Conservation (phyloP, 768 basidiomycete genomes). For the Boletus barrowsii region DNA sequence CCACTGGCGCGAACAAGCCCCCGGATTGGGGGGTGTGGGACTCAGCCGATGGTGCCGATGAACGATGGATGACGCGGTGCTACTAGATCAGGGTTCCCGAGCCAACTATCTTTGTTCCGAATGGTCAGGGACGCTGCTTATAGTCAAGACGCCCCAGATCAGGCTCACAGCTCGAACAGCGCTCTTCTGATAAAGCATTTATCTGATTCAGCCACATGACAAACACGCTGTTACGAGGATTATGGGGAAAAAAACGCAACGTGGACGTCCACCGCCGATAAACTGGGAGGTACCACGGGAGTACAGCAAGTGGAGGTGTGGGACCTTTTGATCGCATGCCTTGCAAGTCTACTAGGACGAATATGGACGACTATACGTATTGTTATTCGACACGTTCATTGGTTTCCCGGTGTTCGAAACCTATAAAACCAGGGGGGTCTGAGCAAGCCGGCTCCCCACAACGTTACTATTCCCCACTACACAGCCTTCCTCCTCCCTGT, state of each 20-base stretch:
- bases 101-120: conserved; percentile 26
- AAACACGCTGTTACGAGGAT: conserved; percentile 18
- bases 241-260: conserved; percentile 12
- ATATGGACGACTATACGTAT: conserved; percentile 27
- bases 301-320: conserved; percentile 30
- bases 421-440: conserved; percentile 26
- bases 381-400: conserved; percentile 26
- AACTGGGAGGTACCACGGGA: conserved; percentile 17
- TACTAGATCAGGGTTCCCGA: conserved; percentile 22
- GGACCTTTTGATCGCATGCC: conserved; percentile 23
- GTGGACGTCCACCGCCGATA: conserved; percentile 13
- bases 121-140: conserved; percentile 23
- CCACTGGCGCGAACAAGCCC: conserved; percentile 4
- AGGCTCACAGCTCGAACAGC: conserved; percentile 6
- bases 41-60: conserved; percentile 21
- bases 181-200: conserved; percentile 28
- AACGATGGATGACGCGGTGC: conserved; percentile 18
- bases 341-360: conserved; percentile 23
- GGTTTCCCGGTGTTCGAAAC: conserved; percentile 21
- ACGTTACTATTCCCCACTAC: conserved; percentile 12
- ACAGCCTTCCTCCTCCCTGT: conserved; percentile 1
- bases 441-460: conserved; percentile 9
- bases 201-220: conserved; percentile 29
- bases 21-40: conserved; percentile 5
- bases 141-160: conserved; percentile 21